phyloP scores from a whole-genome alignment of 225 moss, liverwort and hornwort genomes.

The Marchantia polymorpha region DNA sequence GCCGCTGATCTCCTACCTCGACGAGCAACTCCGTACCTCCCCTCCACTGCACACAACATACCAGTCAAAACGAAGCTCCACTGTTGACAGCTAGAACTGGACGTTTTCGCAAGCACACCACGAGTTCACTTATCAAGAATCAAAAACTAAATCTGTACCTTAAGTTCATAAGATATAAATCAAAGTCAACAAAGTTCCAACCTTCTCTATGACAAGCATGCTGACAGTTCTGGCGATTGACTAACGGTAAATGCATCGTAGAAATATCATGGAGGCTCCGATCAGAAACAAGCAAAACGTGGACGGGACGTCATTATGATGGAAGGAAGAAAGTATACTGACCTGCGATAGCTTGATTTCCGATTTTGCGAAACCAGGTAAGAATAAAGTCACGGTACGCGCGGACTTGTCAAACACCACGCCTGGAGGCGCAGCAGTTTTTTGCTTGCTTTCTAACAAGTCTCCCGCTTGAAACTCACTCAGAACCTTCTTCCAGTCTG shows the following conservation, averaged over 20 bases:
- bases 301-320: neutral
- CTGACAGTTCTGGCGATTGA: too few species aligned
- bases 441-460: conserved; percentile 46
- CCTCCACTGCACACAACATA: conserved; percentile 60
- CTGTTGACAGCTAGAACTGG: too few species aligned
- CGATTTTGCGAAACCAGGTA: conserved; percentile 90
- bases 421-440: conserved; percentile 48
- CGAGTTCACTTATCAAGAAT: too few species aligned
- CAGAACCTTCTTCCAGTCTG: conserved; percentile 67
- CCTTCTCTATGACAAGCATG: too few species aligned
- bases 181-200: too few species aligned
- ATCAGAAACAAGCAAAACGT: neutral
- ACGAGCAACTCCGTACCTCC: conserved; percentile 81
- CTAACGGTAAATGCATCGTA: too few species aligned
- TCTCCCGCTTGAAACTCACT: conserved; percentile 50
- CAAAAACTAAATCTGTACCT: neutral
- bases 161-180: neutral
- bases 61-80: neutral
- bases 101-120: too few species aligned
- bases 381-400: conserved; percentile 70
- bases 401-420: conserved; percentile 67
- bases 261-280: too few species aligned
- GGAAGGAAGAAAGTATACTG: neutral
- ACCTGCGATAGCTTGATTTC: conserved; percentile 97
- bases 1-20: conserved; percentile 92